phyloP scores from a whole-genome alignment of 2,329 filamentous ascomycete genomes.

The Fusarium redolens region DNA sequence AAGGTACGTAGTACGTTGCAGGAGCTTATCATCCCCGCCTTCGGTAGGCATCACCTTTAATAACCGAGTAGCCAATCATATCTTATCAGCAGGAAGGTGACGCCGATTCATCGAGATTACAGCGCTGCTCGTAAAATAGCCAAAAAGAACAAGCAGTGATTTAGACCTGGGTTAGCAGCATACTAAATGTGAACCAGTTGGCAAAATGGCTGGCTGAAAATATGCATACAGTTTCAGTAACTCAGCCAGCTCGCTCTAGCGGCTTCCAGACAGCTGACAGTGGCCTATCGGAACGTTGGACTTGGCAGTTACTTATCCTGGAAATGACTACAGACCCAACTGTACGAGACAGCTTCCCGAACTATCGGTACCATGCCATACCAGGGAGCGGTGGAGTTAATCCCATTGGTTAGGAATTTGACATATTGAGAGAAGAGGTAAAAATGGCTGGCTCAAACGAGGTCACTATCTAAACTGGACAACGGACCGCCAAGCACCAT shows the following conservation, averaged over 20 bases:
- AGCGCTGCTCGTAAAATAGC: background rate
- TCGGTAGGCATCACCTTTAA: background rate
- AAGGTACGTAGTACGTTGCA: too few species aligned
- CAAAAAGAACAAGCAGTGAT: background rate
- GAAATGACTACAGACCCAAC: background rate
- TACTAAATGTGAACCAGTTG: accelerated
- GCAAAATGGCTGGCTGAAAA: background rate
- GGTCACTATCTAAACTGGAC: background rate
- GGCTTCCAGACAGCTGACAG: background rate
- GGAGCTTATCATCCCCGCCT: background rate
- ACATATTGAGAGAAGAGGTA: background rate
- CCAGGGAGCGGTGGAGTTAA: background rate
- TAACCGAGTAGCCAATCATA: background rate
- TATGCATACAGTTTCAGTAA: background rate
- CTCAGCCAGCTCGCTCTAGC: background rate
- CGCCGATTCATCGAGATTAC: background rate
- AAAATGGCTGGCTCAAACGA: background rate
- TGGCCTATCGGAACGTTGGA: background rate
- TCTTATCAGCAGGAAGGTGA: background rate
- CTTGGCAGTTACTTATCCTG: background rate
- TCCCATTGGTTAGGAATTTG: background rate
- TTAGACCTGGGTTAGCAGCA: too few species aligned
- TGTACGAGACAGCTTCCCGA: background rate
- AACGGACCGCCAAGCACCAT: background rate
- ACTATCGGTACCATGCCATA: background rate